Conservation (phyloP, 371 early-diverging fungal species). For the Haplosporangium sp. region DNA sequence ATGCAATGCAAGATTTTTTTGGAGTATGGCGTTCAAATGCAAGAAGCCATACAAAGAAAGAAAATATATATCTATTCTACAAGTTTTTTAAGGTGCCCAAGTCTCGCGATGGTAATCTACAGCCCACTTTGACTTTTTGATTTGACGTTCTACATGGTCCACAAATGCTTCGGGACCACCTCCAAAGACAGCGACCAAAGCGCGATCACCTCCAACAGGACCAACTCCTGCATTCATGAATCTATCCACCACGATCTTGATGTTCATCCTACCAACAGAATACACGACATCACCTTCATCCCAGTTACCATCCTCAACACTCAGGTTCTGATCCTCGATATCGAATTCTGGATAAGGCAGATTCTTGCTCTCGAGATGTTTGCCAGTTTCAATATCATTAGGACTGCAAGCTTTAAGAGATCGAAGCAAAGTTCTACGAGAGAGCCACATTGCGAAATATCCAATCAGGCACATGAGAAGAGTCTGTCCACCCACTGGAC, state of each 20-base stretch:
- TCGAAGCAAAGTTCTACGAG: conserved; percentile 26
- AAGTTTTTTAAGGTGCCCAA: conserved; percentile 48
- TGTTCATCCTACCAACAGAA: conserved; percentile 36
- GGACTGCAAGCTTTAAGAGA: conserved; percentile 13
- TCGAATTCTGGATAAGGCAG: conserved; percentile 35
- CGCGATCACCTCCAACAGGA: conserved; percentile 7
- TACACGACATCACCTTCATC: conserved; percentile 51
- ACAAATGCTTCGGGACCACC: conserved; percentile 55
- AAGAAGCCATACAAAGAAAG: background rate
- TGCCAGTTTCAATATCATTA: conserved; percentile 35
- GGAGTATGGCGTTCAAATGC: too few species aligned
- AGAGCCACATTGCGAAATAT: conserved; percentile 29
- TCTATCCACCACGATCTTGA: conserved; percentile 36
- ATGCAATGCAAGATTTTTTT: too few species aligned
- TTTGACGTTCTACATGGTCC: conserved; percentile 35
- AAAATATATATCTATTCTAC: background rate
- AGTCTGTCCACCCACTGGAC: conserved; percentile 21
- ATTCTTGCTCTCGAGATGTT: conserved; percentile 5
- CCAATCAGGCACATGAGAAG: conserved; percentile 21
- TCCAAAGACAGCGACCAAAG: conserved; percentile 47
- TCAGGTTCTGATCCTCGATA: conserved; percentile 38
- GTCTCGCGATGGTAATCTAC: conserved; percentile 53
- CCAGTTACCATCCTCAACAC: conserved; percentile 47
- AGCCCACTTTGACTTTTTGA: conserved; percentile 38
- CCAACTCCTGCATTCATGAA: conserved; percentile 37